Evolutionary conservation across 2,329 filamentous ascomycete species (phyloP), one percentile per base, ranked within the genome.

Genomic region (Juglanconis oblonga): DNA sequence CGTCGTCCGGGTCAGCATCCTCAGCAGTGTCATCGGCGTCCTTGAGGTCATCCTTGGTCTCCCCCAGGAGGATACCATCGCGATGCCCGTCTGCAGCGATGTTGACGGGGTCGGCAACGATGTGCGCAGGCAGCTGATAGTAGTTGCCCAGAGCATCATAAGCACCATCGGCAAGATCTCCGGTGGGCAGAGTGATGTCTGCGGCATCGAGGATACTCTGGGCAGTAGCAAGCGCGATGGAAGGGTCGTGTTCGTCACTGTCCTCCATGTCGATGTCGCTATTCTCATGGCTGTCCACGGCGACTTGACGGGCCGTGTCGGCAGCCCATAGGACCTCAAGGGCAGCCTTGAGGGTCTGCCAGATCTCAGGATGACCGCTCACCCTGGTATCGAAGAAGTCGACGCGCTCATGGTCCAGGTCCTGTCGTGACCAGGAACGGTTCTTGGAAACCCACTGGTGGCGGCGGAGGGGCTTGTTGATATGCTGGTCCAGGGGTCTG

Each of bases 311-410:
- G 9, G 61, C 62, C 5, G 61, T 63, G 31, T 84, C 80, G 0
- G 81, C 78, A 10, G 81, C 80, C 76, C 88, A 88, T 63, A 97
- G 72, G 6, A 90, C 77, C 62, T 89, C 83, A 17, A 92, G 79
- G 0, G 87, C 89, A 1, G 86, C 78, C 50, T 82, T 82, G 13
- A 97, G 73, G 0, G 90, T 88, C 66, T 85, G 85, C 94, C 94
- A 98, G 32, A 95, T 83, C 73, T 97, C 91, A 4, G 81, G 69
- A 4, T 86, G 82, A 2, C 92, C 92, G 0, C 89, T 90, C 14
- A 96, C 91, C 51, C 92, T 81, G 1, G 93, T 97, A 63, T 97
- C 92, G 74, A 96, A 98, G 79, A 96, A 97, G 63, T 92, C 92
- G 52, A 76, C 77, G 52, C 94, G 84, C 75, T 97, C 91, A 36